phyloP scores from a whole-genome alignment of 1,284 basidiomycete species.

The Cryptococcus sp. region DNA sequence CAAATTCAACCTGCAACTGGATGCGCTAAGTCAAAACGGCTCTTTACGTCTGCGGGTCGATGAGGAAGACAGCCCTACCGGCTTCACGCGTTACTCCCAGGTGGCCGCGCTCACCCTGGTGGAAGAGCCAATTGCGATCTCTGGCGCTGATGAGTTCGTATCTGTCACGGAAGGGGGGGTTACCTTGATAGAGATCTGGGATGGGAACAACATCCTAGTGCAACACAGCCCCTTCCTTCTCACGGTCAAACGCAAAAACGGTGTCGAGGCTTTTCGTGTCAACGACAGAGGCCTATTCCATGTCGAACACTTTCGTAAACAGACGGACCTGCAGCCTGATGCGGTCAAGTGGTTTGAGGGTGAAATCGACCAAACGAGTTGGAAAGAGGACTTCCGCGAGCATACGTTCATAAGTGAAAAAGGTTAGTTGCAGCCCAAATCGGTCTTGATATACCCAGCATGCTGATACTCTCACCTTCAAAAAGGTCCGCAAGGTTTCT shows the following conservation, averaged over 20 bases:
- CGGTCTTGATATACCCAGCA: too few species aligned
- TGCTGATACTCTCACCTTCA: background rate
- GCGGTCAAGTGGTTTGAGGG: conserved; percentile 67
- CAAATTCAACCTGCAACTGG: conserved; percentile 74
- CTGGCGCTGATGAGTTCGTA: conserved; percentile 59
- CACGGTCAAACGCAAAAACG: conserved; percentile 67
- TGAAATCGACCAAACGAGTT: conserved; percentile 87
- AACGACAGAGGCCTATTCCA: conserved; percentile 90
- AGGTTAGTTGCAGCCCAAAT: conserved; percentile 2
- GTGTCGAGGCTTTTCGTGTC: conserved; percentile 78
- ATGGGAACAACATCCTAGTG: conserved; percentile 47
- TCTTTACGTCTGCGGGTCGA: conserved; percentile 83
- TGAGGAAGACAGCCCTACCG: conserved; percentile 64
- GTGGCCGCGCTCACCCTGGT: conserved; percentile 81
- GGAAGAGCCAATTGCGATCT: conserved; percentile 60
- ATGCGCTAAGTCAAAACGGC: conserved; percentile 72
- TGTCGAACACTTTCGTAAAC: conserved; percentile 94
- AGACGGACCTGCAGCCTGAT: conserved; percentile 57
- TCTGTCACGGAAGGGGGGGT: conserved; percentile 54
- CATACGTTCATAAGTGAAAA: background rate
- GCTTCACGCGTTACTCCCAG: conserved; percentile 83
- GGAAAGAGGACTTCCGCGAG: conserved; percentile 66
- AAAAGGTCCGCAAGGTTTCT: conserved; percentile 87
- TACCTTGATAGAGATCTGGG: conserved; percentile 40
- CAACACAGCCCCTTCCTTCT: conserved; percentile 75